Percentiles rank a stretch among this genome's conserved stretches.
Conservation (phyloP, 352 stramenopile genomes). For the Phytophthora pseudosyringae region DNA sequence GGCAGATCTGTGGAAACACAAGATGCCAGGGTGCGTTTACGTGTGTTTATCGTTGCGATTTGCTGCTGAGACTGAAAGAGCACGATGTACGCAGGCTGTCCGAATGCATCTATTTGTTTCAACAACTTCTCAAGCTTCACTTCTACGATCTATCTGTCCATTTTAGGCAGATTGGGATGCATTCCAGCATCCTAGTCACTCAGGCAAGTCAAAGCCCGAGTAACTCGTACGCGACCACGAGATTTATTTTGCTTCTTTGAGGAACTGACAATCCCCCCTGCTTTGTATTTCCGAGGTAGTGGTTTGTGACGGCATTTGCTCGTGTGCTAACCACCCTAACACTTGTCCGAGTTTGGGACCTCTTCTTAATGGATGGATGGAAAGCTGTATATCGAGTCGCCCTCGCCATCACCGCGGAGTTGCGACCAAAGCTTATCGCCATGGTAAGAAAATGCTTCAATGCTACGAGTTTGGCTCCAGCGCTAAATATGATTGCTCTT, state of each 20-base stretch:
- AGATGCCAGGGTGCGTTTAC: constrained; percentile 74
- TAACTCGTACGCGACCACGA: not conserved
- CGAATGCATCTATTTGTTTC: constrained; percentile 77
- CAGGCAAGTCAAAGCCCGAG: constrained; percentile 45
- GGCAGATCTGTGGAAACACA: constrained; percentile 72
- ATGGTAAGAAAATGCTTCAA: constrained; percentile 46
- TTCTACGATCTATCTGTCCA: constrained; percentile 74
- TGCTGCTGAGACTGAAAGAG: not conserved
- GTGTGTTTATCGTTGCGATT: not conserved
- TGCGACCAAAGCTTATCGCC: constrained; percentile 60
- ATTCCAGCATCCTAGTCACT: constrained; percentile 78
- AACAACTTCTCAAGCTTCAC: constrained; percentile 70
- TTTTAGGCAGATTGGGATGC: constrained; percentile 80
- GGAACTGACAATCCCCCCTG: not conserved
- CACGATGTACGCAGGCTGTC: constrained; percentile 46
- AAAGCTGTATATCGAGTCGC: constrained; percentile 78
- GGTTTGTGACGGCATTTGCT: constrained; percentile 88
- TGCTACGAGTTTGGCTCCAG: not conserved
- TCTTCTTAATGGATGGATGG: constrained; percentile 80
- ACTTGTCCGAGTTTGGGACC: constrained; percentile 73
- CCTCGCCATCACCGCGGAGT: constrained; percentile 64
- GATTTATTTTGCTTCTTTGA: not conserved
- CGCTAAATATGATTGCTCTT: not conserved
- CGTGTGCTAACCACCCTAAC: constrained; percentile 52
- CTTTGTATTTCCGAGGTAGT: constrained; percentile 41